These are phyloP conservation scores for Cladosporium halotolerans DNA, from an alignment of 2,329 filamentous ascomycete genomes.

Conservation along the genomic window DNA sequence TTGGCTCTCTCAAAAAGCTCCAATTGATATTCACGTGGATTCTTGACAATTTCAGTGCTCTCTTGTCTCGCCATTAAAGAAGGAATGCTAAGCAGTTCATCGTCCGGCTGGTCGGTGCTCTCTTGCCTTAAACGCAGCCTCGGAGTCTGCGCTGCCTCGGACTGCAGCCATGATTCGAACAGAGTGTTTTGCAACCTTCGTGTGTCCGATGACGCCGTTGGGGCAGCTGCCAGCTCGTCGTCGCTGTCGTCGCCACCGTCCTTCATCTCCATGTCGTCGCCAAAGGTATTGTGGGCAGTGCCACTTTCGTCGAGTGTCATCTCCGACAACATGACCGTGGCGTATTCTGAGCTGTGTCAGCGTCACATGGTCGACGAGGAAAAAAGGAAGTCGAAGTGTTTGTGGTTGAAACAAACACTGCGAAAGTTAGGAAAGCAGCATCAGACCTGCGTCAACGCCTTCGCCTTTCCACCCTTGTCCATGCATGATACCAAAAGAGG, in stretches of 20 bases:
- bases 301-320: neutral
- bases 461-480: no score
- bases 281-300: neutral
- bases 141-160: conserved; percentile 37
- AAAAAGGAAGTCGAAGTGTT: neutral
- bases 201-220: conserved; percentile 31
- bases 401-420: conserved; percentile 10
- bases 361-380: neutral
- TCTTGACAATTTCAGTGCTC: conserved; percentile 57
- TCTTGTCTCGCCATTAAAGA: conserved; percentile 49
- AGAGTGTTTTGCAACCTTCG: conserved; percentile 37
- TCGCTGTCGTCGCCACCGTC: neutral
- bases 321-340: neutral
- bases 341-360: neutral
- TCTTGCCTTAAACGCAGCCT: conserved; percentile 25
- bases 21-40: conserved; percentile 81
- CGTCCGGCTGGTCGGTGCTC: conserved; percentile 25
- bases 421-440: no score
- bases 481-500: no score
- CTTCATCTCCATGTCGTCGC: neutral
- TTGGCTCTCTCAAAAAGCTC: conserved; percentile 89
- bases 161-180: conserved; percentile 37
- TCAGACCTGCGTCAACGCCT: no score
- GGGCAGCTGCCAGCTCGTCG: conserved; percentile 1
- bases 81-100: conserved; percentile 48